Evolutionary conservation across 2,329 filamentous ascomycete species (phyloP), one percentile per base, ranked within the genome.

Genomic region (Fusarium humuli): DNA sequence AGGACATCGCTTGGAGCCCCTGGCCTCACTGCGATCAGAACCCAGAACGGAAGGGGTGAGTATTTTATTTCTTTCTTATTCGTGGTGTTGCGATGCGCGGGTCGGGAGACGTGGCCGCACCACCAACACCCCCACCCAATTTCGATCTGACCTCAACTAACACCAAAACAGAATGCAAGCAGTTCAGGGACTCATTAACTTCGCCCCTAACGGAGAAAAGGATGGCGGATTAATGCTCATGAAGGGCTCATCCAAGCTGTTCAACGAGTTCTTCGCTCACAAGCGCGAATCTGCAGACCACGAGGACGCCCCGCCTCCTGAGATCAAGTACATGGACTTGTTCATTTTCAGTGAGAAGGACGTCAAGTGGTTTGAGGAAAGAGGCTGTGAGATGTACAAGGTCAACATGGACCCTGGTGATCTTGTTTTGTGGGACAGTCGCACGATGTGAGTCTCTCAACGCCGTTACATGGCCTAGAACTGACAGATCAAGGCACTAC

Each of bases 401-500:
- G 76, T 83, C 10, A 75, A 77, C 56, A 81, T 81, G 34, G 81
- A 81, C 13, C 82, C 82, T 1, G 82, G 82, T 18, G 82, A 84
- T 23, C 70, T 84, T 34, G 73, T 84, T 5, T 75, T 83, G 11
- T 83, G 76, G 76, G 80, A 81, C 58, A 7, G 6, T 2, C 23
- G 32, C 9, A 34, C 32, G 2, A 34, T 27, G 25, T 27, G 25
- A 10, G 25, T 27, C 9, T 27, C 25, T 3, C 25, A 27, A 27
- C 9, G 25, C 25, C 25, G 25, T 27, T 27, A 27, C 25, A 27
- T 27, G 25, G 25, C 25, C 25, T 3, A 27, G 25, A 27, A 27
- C 25, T 27, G 25, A 27, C 25, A 27, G 9, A 3, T 3, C 25
- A 27, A 27, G 81, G 45, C 81, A 83, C 65, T 83, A 82, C 49